Evolutionary conservation across 192 early-diverging fungal genomes (phyloP), one percentile per base, ranked within the genome.

Genomic region (Backusella tuberculispora): DNA sequence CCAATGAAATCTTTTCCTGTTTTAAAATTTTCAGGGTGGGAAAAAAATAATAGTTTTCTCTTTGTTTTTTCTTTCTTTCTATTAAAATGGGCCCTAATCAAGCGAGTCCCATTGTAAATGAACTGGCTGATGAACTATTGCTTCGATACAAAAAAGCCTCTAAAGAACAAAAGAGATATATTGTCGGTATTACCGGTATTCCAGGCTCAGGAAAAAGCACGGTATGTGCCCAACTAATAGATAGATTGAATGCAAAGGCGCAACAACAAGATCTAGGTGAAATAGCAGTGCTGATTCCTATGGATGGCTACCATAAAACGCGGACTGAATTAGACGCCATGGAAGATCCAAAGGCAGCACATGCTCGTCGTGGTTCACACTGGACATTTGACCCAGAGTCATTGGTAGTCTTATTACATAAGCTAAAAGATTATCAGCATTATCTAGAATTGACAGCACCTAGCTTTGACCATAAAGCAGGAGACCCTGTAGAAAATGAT

Each of bases 401-500:
- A 10, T 24, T 60, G 4, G 21, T 60, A 8, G 8, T 5, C 7
- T 24, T 60, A 24, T 26, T 60, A 60, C 19, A 26, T 26, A 60
- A 60, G 21, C 24, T 60, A 60, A 60, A 13, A 12, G 24, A 60
- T n/a, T 60, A 26, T 8, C 53, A 60, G 3, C 53, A 60, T 4
- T 60, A 26, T 26, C 53, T 19, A 12, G 53, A 60, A 3, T 24
- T 60, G 9, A 26, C 21, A 26, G 53, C 53, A 26, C 53, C 53
- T 24, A 60, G 53, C 1, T 60, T 60, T 60, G 53, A 60, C 4
- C 53, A 60, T 13, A 24, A 60, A 26, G 53, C 53, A 60, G 53
- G 53, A 21, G 53, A 60, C 26, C 53, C 53, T 60, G 53, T 60
- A 3, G 53, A 60, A 60, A 60, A 60, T 60, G 53, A 60, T 5